These are phyloP conservation scores for Lagerstroemia speciosa DNA, from an alignment of 345 rosid genomes.

Conservation along the genomic window DNA sequence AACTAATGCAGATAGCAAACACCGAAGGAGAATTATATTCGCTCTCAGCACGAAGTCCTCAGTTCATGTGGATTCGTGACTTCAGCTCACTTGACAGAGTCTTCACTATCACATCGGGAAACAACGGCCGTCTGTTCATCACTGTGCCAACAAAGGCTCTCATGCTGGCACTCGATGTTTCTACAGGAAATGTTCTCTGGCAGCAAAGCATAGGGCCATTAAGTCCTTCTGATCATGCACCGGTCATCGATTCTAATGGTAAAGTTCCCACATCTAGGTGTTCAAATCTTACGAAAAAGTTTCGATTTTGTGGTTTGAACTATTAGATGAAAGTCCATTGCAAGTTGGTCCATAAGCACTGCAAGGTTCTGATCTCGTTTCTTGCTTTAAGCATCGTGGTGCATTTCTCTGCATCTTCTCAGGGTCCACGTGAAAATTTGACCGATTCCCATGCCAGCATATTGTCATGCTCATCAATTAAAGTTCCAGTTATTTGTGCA, in stretches of 20 bases:
- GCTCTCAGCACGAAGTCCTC: constrained; percentile 50
- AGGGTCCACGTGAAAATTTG: background rate
- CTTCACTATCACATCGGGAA: constrained; percentile 61
- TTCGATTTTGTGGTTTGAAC: background rate
- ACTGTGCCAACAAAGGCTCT: constrained; percentile 40
- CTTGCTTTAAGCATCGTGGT: no score
- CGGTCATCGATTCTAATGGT: constrained; percentile 68
- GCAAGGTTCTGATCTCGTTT: no score
- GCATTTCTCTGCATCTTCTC: no score
- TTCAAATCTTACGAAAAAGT: background rate
- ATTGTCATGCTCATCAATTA: background rate
- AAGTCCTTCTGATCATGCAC: constrained; percentile 29
- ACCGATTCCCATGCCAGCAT: background rate
- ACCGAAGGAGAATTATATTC: constrained; percentile 71
- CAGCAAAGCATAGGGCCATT: constrained; percentile 57
- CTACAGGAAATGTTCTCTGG: constrained; percentile 63
- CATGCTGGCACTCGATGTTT: constrained; percentile 54
- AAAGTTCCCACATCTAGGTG: background rate
- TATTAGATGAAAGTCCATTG: background rate
- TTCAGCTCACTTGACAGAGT: constrained; percentile 46
- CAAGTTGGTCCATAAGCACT: background rate
- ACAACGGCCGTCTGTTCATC: constrained; percentile 63
- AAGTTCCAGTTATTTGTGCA: background rate
- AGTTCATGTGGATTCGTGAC: constrained; percentile 71
- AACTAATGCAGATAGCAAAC: constrained; percentile 51